Base-by-base conservation (phyloP, 73 alveolate genomes). In the Paramecium primaurelia region DNA sequence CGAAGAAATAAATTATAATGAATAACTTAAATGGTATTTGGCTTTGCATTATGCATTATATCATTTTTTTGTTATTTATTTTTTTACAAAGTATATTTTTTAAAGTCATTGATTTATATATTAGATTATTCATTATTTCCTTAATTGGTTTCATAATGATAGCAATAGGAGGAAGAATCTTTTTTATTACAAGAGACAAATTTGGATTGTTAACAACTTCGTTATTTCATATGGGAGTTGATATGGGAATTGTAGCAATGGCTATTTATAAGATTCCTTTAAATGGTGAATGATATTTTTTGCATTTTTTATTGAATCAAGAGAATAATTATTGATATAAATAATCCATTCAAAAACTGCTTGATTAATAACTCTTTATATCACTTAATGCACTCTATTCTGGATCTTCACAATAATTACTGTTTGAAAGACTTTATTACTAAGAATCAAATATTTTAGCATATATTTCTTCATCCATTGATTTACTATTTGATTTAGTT, bases 11-110 rank as follows among this genome's bases (percentile, higher is more conserved):
- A 18, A 80, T 16, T 42, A 80, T 80, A 45, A 28, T 8, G 91
- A 80, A 45, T 3, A 8, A 8, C 47, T 45, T 2, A 80, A 80
- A 26, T 80, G 91, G 91, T 80, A 26, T 25, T 45, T 80, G 30
- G 37, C 91, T 25, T 80, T 47, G 9, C 71, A 80, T 47, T 80
- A 80, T 80, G 91, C 91, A 11, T 80, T 42, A 1, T 80, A 80
- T 80, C 91, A 80, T 80, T 45, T 47, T 47, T 80, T 80, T 47
- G 91, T 80, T 26, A 32, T 80, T 38, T 80, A 80, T 45, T 45
- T 45, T 32, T 25, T 80, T 6, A 47, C 73, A 6, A 80, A 80
- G 91, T 80, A 80, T 14, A 5, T 18, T 54, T 54, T 54, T 54
- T 54, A 25, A 7, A 80, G 30, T 45, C 14, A 40, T 42, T 36